phyloP scores from a whole-genome alignment of 2,329 filamentous ascomycete species.

The Fusarium sp. region DNA sequence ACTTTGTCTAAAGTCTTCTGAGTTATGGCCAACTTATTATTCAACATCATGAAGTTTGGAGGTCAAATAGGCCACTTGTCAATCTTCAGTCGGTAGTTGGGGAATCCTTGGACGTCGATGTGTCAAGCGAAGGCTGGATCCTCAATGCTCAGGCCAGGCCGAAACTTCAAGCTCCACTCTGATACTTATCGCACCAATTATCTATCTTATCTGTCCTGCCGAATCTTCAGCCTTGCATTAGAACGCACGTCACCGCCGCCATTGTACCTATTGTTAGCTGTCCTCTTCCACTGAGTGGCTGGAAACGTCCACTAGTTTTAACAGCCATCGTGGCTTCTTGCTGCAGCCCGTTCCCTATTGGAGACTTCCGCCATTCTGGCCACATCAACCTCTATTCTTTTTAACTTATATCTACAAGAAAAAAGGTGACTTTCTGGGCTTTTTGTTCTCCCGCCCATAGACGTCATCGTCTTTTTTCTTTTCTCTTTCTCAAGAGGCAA shows the following conservation, averaged over 20 bases:
- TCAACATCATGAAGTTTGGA: conserved; percentile 43
- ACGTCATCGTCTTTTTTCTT: conserved; percentile 36
- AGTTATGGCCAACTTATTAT: conserved; percentile 13
- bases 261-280: conserved; percentile 51
- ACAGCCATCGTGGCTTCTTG: conserved; percentile 52
- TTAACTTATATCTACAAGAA: conserved; percentile 24
- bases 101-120: conserved; percentile 32
- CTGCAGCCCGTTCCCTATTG: conserved; percentile 34
- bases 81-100: conserved; percentile 27
- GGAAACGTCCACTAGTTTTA: conserved; percentile 42
- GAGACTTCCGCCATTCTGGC: conserved; percentile 51
- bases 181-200: conserved; percentile 45
- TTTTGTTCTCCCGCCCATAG: conserved; percentile 33
- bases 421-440: conserved; percentile 31
- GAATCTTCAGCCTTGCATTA: conserved; percentile 49
- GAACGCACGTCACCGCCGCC: conserved; percentile 41
- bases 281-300: conserved; percentile 54
- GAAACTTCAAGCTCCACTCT: conserved; percentile 17
- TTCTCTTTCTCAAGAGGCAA: conserved; percentile 26
- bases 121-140: conserved; percentile 35
- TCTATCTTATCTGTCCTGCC: background rate
- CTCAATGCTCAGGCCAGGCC: conserved; percentile 28
- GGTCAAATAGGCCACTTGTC: conserved; percentile 41
- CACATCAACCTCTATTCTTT: conserved; percentile 53
- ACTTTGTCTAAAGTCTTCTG: conserved; percentile 16